Conservation (phyloP, 139 green algal genomes). For the Ettlia oleoabundans region DNA sequence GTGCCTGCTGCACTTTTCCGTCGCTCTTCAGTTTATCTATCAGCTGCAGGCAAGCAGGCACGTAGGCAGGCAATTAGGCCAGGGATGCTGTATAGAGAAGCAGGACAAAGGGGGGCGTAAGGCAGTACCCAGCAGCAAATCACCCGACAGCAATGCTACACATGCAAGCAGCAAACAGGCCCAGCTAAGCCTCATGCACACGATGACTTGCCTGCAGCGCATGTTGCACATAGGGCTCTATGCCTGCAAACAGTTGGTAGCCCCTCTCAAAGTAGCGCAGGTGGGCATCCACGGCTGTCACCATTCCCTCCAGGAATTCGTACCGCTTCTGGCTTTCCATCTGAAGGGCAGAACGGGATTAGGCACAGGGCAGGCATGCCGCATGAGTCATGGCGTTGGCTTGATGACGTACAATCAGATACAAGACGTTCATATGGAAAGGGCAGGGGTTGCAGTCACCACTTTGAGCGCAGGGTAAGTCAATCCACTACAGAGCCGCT, state of each 20-base stretch:
- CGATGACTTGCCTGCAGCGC: slow-evolving; percentile 40
- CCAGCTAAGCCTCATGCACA: no score
- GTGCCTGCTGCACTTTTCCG: slow-evolving; percentile 15
- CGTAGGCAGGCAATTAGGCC: no score
- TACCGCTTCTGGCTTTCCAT: slow-evolving; percentile 60
- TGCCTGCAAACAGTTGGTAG: slow-evolving; percentile 41
- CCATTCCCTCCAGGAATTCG: slow-evolving; percentile 67
- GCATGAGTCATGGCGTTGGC: not conserved
- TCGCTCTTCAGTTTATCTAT: slow-evolving; percentile 49
- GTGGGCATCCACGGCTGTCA: slow-evolving; percentile 63
- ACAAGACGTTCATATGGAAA: no score
- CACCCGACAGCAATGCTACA: no score
- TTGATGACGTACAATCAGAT: no score
- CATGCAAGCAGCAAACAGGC: no score
- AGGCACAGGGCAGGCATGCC: not conserved
- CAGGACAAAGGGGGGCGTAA: no score
- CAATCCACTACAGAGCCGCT: no score
- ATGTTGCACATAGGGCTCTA: slow-evolving; percentile 58
- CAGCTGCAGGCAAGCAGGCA: not conserved
- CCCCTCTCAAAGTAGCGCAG: slow-evolving; percentile 70
- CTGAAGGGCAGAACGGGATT: not conserved
- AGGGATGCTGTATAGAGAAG: no score
- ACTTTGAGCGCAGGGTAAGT: no score
- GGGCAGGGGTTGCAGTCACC: no score
- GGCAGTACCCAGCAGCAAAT: no score